Evolutionary conservation across 2,329 filamentous ascomycete species (phyloP).

Genomic region (Blumeriella jaapii): DNA sequence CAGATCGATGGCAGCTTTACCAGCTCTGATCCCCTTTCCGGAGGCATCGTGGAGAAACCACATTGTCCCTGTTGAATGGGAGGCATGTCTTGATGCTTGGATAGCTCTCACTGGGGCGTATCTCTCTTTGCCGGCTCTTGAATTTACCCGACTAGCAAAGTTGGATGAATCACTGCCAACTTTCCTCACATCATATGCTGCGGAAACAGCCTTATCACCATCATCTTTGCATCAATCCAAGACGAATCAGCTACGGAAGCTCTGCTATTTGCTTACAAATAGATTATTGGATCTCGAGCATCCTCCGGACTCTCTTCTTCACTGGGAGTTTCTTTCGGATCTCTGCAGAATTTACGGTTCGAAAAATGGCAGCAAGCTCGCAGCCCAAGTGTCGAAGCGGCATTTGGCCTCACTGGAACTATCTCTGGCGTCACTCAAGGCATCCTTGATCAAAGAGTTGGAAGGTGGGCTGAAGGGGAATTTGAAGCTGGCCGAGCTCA

Average conservation of each 20-base stretch:
- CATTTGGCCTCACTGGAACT: slow-evolving; percentile 39
- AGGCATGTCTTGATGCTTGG: slow-evolving; percentile 68
- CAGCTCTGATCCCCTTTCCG: slow-evolving; percentile 69
- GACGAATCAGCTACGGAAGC: slow-evolving; percentile 43
- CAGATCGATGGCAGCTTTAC: slow-evolving; percentile 28
- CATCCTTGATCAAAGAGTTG: slow-evolving; percentile 47
- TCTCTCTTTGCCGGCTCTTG: slow-evolving; percentile 42
- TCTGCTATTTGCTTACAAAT: slow-evolving; percentile 52
- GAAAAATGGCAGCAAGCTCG: slow-evolving; percentile 43
- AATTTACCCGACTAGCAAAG: slow-evolving; percentile 40
- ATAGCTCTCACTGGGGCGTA: slow-evolving; percentile 53
- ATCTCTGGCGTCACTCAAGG: slow-evolving; percentile 48
- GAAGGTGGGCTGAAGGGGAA: slow-evolving; percentile 48
- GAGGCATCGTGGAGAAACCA: slow-evolving; percentile 52
- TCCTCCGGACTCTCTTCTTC: slow-evolving; percentile 38
- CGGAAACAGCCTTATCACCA: slow-evolving; percentile 35
- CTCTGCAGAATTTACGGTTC: slow-evolving; percentile 56
- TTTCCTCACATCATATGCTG: slow-evolving; percentile 60
- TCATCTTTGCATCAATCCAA: slow-evolving; percentile 21
- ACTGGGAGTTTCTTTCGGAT: slow-evolving; percentile 58
- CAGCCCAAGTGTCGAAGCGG: slow-evolving; percentile 39
- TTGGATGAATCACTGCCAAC: slow-evolving; percentile 45
- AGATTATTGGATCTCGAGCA: slow-evolving; percentile 39
- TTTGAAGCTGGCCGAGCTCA: slow-evolving; percentile 41
- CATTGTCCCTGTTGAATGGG: slow-evolving; percentile 63